Evolutionary conservation across 805 yeast genomes (phyloP), one percentile per base, ranked within the genome.

Genomic region (Jamesozyma lodderae): DNA sequence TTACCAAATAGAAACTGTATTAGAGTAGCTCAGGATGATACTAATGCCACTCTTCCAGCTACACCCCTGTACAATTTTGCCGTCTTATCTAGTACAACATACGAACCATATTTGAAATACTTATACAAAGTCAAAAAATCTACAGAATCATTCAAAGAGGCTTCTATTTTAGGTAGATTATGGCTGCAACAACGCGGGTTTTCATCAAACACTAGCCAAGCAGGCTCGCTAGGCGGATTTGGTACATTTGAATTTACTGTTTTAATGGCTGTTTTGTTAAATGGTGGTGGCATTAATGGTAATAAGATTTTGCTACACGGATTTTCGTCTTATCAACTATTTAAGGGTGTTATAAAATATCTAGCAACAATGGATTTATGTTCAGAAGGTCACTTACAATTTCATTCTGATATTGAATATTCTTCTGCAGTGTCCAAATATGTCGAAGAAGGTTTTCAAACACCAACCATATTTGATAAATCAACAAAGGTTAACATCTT

Each of bases 141-240:
- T 4, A 74, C 94, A 3, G 88, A 82, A 38, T 77, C 85, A 11
- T 92, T 86, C 61, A 75, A 75, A 45, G 95, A 88, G 49, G 96
- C 98, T 1, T 77, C 87, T 45, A 73, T 79, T 6, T 68, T 92
- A 37, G 96, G 96, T 3, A 72, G 88, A 45, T 64, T 92, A 39
- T 92, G 98, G 98, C 69, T 92, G 30, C 71, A 75, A 35, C 97
- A 92, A 62, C 72, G 95, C 47, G 95, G 94, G 0, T 75, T 86
- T 41, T 69, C 74, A 9, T 76, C 94, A 0, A 61, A 72, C 13
- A 55, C 80, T 23, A 67, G 73, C 14, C 67, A 72, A 31, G 83
- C 84, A 23, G 63, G 63, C 3, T 44, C 56, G 1, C 38, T 59
- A 16, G 75, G 75, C 33, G 97, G 97, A 0, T 90, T 92, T 59